A percentile compares a stretch with the other conserved stretches of the same genome.
phyloP scores from a whole-genome alignment of 192 early-diverging fungal genomes.

The Kappamyces sp. region DNA sequence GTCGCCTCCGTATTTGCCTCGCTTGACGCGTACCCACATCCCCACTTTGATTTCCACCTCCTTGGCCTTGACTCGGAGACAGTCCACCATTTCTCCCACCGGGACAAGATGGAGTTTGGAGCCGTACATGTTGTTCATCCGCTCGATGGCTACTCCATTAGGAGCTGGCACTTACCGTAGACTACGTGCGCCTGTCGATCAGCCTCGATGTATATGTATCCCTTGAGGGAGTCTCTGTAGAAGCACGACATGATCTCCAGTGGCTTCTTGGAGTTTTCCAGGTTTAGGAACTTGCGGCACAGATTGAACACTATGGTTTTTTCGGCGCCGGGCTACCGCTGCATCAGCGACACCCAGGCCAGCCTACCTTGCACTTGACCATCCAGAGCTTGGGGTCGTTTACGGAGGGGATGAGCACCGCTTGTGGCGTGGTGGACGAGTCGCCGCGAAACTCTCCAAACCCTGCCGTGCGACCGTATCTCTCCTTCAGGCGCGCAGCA shows the following conservation, averaged over 20 bases:
- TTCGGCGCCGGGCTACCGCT: conserved; percentile 69
- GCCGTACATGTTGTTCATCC: conserved; percentile 69
- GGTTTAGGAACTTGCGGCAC: conserved; percentile 70
- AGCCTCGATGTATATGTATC: conserved; percentile 92
- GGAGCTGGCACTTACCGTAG: neutral
- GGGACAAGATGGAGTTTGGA: conserved; percentile 73
- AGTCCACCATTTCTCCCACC: conserved; percentile 86
- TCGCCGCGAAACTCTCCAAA: conserved; percentile 35
- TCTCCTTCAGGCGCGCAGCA: conserved; percentile 64
- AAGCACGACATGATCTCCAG: conserved; percentile 76
- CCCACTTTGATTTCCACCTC: conserved; percentile 56
- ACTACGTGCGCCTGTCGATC: conserved; percentile 66
- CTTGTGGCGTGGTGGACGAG: conserved; percentile 65
- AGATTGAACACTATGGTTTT: conserved; percentile 75
- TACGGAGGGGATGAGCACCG: conserved; percentile 75
- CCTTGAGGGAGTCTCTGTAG: conserved; percentile 73
- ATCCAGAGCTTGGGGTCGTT: conserved; percentile 90
- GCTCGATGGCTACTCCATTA: conserved; percentile 60
- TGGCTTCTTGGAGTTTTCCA: conserved; percentile 52
- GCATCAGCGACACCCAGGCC: neutral
- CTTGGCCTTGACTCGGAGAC: conserved; percentile 69
- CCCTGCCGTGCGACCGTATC: conserved; percentile 62
- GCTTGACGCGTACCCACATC: conserved; percentile 83
- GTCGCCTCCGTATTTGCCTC: conserved; percentile 91
- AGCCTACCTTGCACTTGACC: conserved; percentile 63